phyloP scores from a whole-genome alignment of 257 asterid genomes.

The Striga asiatica region DNA sequence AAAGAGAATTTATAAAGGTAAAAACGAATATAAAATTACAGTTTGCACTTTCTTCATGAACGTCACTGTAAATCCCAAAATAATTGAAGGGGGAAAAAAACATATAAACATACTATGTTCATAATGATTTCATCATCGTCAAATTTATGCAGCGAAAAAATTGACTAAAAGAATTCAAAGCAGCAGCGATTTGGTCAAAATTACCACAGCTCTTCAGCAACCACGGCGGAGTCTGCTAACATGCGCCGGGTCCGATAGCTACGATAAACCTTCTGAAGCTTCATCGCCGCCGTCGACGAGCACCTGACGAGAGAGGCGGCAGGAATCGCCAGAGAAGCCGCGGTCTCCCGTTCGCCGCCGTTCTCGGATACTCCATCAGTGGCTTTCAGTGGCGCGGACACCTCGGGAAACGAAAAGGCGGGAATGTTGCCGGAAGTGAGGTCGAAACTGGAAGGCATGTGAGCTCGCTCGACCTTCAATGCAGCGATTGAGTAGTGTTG shows the following conservation, averaged over 20 bases:
- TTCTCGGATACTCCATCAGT: conserved; percentile 14
- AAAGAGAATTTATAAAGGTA: not conserved
- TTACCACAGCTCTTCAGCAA: conserved; percentile 87
- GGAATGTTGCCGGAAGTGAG: conserved; percentile 21
- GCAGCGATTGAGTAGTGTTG: too few species aligned
- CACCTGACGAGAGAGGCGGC: conserved; percentile 16
- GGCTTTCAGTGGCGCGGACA: conserved; percentile 11
- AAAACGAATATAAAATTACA: not conserved
- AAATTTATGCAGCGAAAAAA: not conserved
- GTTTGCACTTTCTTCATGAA: conserved; percentile 12
- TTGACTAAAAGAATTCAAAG: not conserved
- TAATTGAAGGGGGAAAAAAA: too few species aligned
- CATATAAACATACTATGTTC: too few species aligned
- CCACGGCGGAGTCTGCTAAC: conserved; percentile 96
- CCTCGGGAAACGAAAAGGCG: conserved; percentile 18
- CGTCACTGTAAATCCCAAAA: not conserved
- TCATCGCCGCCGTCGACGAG: conserved; percentile 56
- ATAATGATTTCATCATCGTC: not conserved
- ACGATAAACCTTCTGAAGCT: conserved; percentile 78
- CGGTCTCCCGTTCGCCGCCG: conserved; percentile 15
- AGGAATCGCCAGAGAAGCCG: conserved; percentile 6
- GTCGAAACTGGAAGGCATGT: conserved; percentile 30
- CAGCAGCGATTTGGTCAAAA: not conserved
- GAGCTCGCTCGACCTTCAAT: conserved; percentile 65
- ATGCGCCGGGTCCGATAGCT: conserved; percentile 89